Conservation (phyloP, 345 rosid species). For the Camelina laxa region DNA sequence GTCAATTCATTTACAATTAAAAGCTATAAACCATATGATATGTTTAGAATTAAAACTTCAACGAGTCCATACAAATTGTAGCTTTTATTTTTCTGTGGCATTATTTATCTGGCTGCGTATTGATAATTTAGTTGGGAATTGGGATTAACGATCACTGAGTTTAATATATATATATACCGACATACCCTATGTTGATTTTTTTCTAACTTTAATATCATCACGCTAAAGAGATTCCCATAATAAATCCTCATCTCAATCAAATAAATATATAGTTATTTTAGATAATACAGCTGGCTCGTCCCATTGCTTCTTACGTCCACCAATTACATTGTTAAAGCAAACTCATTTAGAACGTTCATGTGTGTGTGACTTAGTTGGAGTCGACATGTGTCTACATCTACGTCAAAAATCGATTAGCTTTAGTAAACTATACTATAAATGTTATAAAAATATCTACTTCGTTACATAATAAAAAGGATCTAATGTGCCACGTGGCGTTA, state of each 20-base stretch:
- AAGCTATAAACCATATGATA: background rate
- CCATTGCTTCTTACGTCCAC: conserved; percentile 29
- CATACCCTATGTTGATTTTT: conserved; percentile 1
- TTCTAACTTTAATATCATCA: background rate
- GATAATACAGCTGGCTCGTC: conserved; percentile 29
- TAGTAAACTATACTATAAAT: conserved; percentile 1
- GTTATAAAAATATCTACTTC: conserved; percentile 6
- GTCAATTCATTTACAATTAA: background rate
- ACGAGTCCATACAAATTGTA: background rate
- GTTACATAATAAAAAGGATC: conserved; percentile 8
- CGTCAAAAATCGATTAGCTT: background rate
- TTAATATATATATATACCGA: background rate
- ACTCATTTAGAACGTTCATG: background rate
- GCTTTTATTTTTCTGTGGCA: background rate
- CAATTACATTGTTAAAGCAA: conserved; percentile 8
- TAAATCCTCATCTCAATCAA: background rate
- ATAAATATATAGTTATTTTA: background rate
- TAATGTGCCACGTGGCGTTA: conserved; percentile 11
- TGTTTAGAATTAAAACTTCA: background rate
- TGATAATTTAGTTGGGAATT: background rate
- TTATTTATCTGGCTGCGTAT: background rate
- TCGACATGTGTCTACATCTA: conserved; percentile 7
- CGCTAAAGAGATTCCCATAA: background rate
- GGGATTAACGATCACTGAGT: background rate
- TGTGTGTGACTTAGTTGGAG: background rate